Evolutionary conservation across 2,329 filamentous ascomycete genomes (phyloP), one percentile per base, ranked within the genome.

Genomic region (Aspergillus sp.): DNA sequence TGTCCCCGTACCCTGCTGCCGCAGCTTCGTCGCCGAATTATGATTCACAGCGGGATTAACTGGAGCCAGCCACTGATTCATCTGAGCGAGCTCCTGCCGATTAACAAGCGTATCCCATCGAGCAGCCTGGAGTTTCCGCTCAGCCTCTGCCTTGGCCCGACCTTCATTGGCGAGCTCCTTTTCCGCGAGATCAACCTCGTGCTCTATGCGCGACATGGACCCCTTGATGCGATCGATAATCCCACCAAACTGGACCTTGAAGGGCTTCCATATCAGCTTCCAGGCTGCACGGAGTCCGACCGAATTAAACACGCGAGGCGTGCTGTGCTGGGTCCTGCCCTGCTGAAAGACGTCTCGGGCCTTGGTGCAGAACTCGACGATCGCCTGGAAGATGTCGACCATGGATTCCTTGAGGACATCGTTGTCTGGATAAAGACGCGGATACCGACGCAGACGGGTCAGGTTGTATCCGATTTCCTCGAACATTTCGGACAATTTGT

Each of bases 31-130:
- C 8, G 48, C 48, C 15, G 48, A n/a, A 15, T 30, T 51, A 15
- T 51, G 48, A 31, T 51, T 51, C 48, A 30, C 48, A 17, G 25
- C 48, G 19, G 48, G 8, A 51, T 51, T 51, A 9, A 31, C 48
- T 9, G 48, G 28, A n/a, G 22, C 19, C 9, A 51, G 25, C 48
- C 48, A 51, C 48, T 51, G 48, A 11, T 51, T 51, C 25, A 51
- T 17, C n/a, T 51, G 48, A 3, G 48, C 25, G 30, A 30, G 3
- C 25, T 51, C 31, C 6, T 51, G 48, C 25, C 31, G 23, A 7
- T 51, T 30, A 51, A 31, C 48, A 9, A 56, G 25, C 8, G 45
- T 56, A 34, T 56, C 43, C 54, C 54, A 56, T 4, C 54, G 43
- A 23, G 19, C 43, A 31, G 43, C 46, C 25, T 56, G 54, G 3